A percentile compares a stretch with the other conserved stretches of the same genome.
Conservation (phyloP, 2,329 filamentous ascomycete genomes). For the Byssochlamys sp. region DNA sequence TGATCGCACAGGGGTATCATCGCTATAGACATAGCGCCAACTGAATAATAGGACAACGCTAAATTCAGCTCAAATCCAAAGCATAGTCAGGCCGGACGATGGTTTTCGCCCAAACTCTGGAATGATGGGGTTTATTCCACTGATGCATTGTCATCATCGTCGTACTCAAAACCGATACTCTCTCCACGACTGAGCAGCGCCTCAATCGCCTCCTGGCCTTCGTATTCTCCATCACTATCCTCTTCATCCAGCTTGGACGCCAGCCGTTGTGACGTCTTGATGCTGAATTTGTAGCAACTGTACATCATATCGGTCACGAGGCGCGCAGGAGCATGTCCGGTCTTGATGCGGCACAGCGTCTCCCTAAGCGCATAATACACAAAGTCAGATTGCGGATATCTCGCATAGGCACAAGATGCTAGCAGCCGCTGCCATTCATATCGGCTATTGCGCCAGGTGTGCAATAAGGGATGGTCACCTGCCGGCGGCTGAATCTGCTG, state of each 20-base stretch:
- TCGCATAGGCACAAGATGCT: conserved; percentile 30
- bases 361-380: conserved; percentile 26
- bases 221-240: conserved; percentile 17
- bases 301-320: conserved; percentile 19
- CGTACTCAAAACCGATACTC: conserved; percentile 9
- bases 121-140: conserved; percentile 12
- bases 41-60: not conserved
- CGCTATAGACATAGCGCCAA: not conserved
- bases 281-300: conserved; percentile 23
- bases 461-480: conserved; percentile 22
- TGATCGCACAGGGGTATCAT: not conserved
- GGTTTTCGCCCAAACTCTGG: not conserved
- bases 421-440: conserved; percentile 25
- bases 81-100: not conserved
- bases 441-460: conserved; percentile 24
- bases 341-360: conserved; percentile 24
- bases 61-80: not conserved
- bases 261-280: conserved; percentile 20
- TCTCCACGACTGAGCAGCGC: conserved; percentile 10
- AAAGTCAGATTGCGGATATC: conserved; percentile 13
- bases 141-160: conserved; percentile 15
- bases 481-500: conserved; percentile 21
- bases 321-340: conserved; percentile 14
- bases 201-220: conserved; percentile 22
- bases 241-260: conserved; percentile 12